Base-by-base conservation (phyloP, 2,329 filamentous ascomycete species). In the Alternaria sp. region DNA sequence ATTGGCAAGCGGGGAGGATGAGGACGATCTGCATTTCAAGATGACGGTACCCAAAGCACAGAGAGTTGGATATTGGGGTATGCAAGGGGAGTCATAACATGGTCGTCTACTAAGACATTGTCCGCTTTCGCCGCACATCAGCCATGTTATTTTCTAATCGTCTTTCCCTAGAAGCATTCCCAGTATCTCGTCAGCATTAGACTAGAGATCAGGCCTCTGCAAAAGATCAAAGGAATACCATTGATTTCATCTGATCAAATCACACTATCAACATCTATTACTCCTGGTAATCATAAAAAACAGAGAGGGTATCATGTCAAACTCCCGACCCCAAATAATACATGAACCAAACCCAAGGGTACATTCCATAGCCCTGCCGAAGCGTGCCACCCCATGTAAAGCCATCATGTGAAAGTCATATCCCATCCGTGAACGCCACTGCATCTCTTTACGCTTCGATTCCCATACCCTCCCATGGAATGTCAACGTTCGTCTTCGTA, bases 11-110 rank as follows among this genome's bases (percentile, higher is more conserved):
- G 73, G 68, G 3, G 76, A 74, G 25, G 75, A 76, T 19, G 75
- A 73, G 23, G 74, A 75, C 30, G 75, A 75, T 56, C 47, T 71
- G 57, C 74, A 77, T 55, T 75, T 69, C 28, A 70, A 68, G 28
- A 74, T 75, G 67, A 75, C 73, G 23, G 72, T 72, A 15, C 68
- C 70, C 4, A 73, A 72, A 62, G 63, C 63, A 23, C 36, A 68
- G 53, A 61, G 67, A 32, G 61, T 59, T 26, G 74, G 73, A 7
- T 75, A 75, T 55, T 74, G 73, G 72, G 73, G 73, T 10, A 67
- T 67, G 21, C 51, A 55, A 19, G 72, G 68, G n/a, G 65, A 69
- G 52, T 66, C 36, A 36, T 40, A 54, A 32, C 17, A 25, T 17
- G 6, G 25, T 17, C 6, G 15, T 49, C 23, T 28, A 11, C 8